Evolutionary conservation across 305 asterid genomes (phyloP), one percentile per base, ranked within the genome.

Genomic region (Fraxinus ornus): DNA sequence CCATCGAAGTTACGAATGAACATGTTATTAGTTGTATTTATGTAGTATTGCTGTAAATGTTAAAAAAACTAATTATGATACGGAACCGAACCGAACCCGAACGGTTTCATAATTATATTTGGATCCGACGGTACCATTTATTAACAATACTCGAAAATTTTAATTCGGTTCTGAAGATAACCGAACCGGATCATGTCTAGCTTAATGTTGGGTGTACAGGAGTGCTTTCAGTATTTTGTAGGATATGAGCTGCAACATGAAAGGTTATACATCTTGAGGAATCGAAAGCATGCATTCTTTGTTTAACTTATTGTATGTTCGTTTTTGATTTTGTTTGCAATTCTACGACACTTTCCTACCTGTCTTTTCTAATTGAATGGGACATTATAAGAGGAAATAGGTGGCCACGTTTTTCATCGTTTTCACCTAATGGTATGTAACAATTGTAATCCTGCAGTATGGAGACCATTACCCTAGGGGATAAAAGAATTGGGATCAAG

Each of bases 391-490:
- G 47, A 28, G 36, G 47, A 17, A 26, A 60, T 68, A 17, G 21
- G 8, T 28, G 78, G 37, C 44, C 41, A 33, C 78, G 4, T 79
- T 21, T 70, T 26, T 55, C 33, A 75, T 77, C 70, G 32, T 2
- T 70, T 35, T 57, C 41, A 21, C 17, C 75, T 55, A 24, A 32
- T 13, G 72, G 37, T 44, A 37, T 78, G 76, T 82, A 30, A 70
- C 73, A 62, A 83, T 79, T 82, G 26, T 76, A 26, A 28, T 81
- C n/a, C 75, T 90, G 92, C 94, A 95, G 99, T 86, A 95, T 94
- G 97, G 98, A 95, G 85, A 94, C 97, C 86, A 95, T 93, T 78
- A 95, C 98, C 70, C 92, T 95, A 28, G 99, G 99, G 55, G 99
- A 94, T 85, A 95, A 95, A 90, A 91, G 97, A 86, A 95, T 95